phyloP scores from a whole-genome alignment of 805 yeast species.

The Metschnikowia lunata region DNA sequence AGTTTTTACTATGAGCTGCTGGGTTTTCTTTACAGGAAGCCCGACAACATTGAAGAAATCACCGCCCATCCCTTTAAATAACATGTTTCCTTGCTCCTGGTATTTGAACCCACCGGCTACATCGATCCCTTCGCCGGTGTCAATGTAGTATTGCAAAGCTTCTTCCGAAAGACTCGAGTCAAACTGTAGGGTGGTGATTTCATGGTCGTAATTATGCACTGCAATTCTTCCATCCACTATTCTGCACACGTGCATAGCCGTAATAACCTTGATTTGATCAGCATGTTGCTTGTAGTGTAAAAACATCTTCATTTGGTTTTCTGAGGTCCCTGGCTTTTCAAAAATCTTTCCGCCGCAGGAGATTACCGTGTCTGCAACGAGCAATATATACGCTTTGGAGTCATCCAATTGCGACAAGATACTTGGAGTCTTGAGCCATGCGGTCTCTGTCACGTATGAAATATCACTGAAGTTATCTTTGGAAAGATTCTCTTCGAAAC shows the following conservation, averaged over 20 bases:
- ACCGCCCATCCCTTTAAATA: constrained; percentile 64
- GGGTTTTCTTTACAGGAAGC: constrained; percentile 47
- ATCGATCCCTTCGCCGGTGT: constrained; percentile 64
- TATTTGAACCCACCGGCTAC: constrained; percentile 94
- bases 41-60: constrained; percentile 89
- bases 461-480: constrained; percentile 45
- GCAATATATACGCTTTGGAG: constrained; percentile 16
- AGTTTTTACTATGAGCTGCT: background rate
- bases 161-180: constrained; percentile 46
- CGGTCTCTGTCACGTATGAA: constrained; percentile 66
- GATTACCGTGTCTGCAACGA: constrained; percentile 81
- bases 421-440: constrained; percentile 60
- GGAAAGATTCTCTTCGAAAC: constrained; percentile 71
- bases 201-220: constrained; percentile 10
- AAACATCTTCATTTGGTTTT: constrained; percentile 29
- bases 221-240: constrained; percentile 9
- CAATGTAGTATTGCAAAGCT: constrained; percentile 59
- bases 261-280: constrained; percentile 25
- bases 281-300: constrained; percentile 19
- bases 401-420: constrained; percentile 45
- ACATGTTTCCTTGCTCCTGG: constrained; percentile 66
- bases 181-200: constrained; percentile 46
- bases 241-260: constrained; percentile 29
- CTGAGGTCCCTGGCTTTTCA: constrained; percentile 65
- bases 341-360: constrained; percentile 54